Base-by-base conservation (phyloP, 2,329 filamentous ascomycete genomes). In the Mariannaea sp. region DNA sequence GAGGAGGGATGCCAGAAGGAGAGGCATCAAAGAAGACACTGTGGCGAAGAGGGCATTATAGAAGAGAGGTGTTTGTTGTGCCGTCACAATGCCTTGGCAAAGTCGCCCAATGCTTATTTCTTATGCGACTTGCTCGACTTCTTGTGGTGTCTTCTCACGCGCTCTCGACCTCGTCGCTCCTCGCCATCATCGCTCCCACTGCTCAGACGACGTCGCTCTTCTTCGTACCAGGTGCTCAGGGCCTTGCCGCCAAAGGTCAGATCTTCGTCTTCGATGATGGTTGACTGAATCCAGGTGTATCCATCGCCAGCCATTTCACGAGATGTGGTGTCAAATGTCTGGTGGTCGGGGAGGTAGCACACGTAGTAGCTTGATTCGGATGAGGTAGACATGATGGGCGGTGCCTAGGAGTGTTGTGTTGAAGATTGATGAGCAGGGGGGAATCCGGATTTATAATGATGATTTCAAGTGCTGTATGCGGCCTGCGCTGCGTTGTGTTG, bases 161-260 rank as follows among this genome's bases (percentile, higher is more conserved):
- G 68, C 62, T 73, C 70, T 17, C 73, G 70, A n/a, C 73, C 73
- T 14, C 73, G 66, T 13, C 70, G 64, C 67, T 73, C 68, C 63
- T 73, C 68, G 55, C 72, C 67, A 29, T 75, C 69, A 39, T 71
- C 65, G 44, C 55, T 74, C 68, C 43, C 68, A 51, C 66, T 69
- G 69, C 73, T 77, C 44, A 76, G 66, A 14, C 75, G 71, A 43
- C 75, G 70, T 35, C 79, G 74, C 57, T 82, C 80, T 71, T 85
- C 82, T 69, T 85, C 82, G 67, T 85, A 82, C 81, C 81, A 84
- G 13, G 77, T 71, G 67, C 80, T 81, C 35, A 85, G 68, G 32
- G 80, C 75, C 75, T 84, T 85, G 62, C 82, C 82, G 50, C 81
- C 80, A 61, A 84, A 85, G 67, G 77, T 83, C 30, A 85, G 73